phyloP scores from a whole-genome alignment of 2,329 filamentous ascomycete genomes.

The Delphinella strobiligena region DNA sequence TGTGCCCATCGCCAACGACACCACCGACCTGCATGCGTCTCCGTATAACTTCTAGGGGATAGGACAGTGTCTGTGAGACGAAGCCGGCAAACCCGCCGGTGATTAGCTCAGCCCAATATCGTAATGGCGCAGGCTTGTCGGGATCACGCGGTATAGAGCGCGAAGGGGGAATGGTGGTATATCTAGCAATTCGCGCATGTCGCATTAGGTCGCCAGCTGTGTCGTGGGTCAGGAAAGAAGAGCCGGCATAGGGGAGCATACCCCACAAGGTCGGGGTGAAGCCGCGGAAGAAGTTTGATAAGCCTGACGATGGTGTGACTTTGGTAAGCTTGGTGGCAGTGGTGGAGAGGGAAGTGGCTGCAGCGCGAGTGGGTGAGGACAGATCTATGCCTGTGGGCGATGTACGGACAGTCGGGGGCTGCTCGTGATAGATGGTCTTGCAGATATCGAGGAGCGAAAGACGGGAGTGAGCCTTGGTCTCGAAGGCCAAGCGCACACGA shows the following conservation, averaged over 20 bases:
- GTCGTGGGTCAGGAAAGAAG: slow-evolving; percentile 93
- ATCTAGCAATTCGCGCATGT: slow-evolving; percentile 50
- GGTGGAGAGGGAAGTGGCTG: slow-evolving; percentile 31
- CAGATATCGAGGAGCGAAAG: slow-evolving; percentile 67
- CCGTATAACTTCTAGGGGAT: slow-evolving; percentile 85
- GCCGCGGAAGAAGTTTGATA: slow-evolving; percentile 89
- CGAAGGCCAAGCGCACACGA: slow-evolving; percentile 83
- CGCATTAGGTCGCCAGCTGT: slow-evolving; percentile 76
- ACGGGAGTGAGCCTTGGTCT: slow-evolving; percentile 65
- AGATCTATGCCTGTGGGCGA: slow-evolving; percentile 9
- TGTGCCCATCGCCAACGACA: slow-evolving; percentile 78
- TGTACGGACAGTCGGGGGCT: slow-evolving; percentile 25
- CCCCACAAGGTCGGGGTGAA: slow-evolving; percentile 83
- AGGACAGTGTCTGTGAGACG: slow-evolving; percentile 82
- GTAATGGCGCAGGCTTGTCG: slow-evolving; percentile 56
- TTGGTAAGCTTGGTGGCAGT: slow-evolving; percentile 35
- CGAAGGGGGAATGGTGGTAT: slow-evolving; percentile 59
- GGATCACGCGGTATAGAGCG: slow-evolving; percentile 25
- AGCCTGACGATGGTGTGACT: slow-evolving; percentile 50
- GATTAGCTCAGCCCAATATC: slow-evolving; percentile 74
- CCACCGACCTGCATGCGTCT: slow-evolving; percentile 94
- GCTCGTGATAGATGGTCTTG: slow-evolving; percentile 75
- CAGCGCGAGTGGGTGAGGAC: slow-evolving; percentile 15
- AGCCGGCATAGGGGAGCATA: slow-evolving; percentile 93
- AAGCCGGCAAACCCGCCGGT: slow-evolving; percentile 79